Base-by-base conservation (phyloP, 805 yeast species). In the Wickerhamiella galacta region DNA sequence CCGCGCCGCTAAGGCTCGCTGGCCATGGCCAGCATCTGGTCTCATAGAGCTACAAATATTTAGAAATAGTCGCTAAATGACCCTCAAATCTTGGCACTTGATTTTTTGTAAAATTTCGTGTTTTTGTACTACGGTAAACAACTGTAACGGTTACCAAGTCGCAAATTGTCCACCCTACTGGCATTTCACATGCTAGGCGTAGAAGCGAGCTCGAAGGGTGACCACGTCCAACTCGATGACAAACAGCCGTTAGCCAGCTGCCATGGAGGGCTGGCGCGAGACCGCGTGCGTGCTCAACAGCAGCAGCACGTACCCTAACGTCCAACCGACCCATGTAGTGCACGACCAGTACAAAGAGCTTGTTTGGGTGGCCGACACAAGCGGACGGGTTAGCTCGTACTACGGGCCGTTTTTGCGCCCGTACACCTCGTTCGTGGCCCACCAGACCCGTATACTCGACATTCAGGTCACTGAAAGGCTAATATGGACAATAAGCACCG, bases 281-380 rank as follows among this genome's bases (percentile, higher is more conserved):
- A 34, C 39, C 22, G 41, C 44, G 17, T 32, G 38, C 19, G 25
- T 22, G 11, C 26, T 15, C 24, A 24, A 27, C 15, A 24, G 27
- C 6, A 7, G 6, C 6, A n/a, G 7, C 18, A 30, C 12, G 10
- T 16, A 17, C 29, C 12, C 30, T 16, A 17, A 14, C 7, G 20
- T 15, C 10, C 20, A 15, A 15, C 30, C 30, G 2, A 10, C 18
- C 24, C 30, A 26, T 15, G 42, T 36, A 9, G 37, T 30, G 5
- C 36, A 25, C 27, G 51, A 46, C 16, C 43, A 45, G 6, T 20
- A 27, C 20, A 32, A 38, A 17, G 90, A 85, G 44, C 58, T 90
- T 28, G 49, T 85, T 2, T 87, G 96, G 96, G 63, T 75, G 1
- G 93, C 93, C 12, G 90, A 80, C 49, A 52, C 26, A 1, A 31